Percentiles rank a stretch among this genome's conserved stretches.
Evolutionary conservation across 2,329 filamentous ascomycete species (phyloP).

Genomic region (Phialophora expanda): DNA sequence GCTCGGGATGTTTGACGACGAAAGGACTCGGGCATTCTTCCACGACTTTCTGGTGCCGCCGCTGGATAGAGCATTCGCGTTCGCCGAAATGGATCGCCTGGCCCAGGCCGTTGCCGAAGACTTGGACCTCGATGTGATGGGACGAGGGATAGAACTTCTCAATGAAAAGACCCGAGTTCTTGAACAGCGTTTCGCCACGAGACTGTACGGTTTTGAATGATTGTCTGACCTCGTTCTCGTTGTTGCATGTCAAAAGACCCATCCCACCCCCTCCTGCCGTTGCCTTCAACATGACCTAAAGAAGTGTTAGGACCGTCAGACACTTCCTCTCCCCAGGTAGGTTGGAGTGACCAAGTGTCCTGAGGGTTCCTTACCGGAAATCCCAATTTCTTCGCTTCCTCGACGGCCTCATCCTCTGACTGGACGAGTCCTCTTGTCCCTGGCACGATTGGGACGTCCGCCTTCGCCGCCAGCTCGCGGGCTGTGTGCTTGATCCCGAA

Average conservation of each 20-base stretch:
- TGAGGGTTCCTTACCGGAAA: conserved; percentile 52
- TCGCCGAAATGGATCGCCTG: conserved; percentile 84
- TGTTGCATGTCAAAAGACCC: conserved; percentile 77
- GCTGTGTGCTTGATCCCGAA: conserved; percentile 67
- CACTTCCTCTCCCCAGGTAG: background rate
- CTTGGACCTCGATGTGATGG: conserved; percentile 86
- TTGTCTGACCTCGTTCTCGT: conserved; percentile 69
- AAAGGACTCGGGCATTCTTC: conserved; percentile 86
- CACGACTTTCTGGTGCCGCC: conserved; percentile 87
- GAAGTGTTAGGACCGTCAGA: conserved; percentile 11
- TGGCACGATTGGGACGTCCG: conserved; percentile 61
- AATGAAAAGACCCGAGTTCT: conserved; percentile 81
- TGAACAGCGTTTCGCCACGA: conserved; percentile 78
- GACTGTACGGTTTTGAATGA: conserved; percentile 75
- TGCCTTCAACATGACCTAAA: conserved; percentile 73
- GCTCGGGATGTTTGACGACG: conserved; percentile 58
- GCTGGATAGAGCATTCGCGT: conserved; percentile 84
- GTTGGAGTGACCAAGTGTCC: background rate
- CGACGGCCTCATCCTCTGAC: conserved; percentile 55
- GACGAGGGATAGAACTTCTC: conserved; percentile 81
- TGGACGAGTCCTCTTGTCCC: conserved; percentile 58
- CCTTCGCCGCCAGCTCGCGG: conserved; percentile 58
- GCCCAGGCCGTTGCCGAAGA: conserved; percentile 82
- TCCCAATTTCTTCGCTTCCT: conserved; percentile 52
- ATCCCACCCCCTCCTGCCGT: conserved; percentile 82